Percentiles rank a stretch among this genome's conserved stretches.
Evolutionary conservation across 768 basidiomycete genomes (phyloP).

Genomic region (Tylopilus balloui): DNA sequence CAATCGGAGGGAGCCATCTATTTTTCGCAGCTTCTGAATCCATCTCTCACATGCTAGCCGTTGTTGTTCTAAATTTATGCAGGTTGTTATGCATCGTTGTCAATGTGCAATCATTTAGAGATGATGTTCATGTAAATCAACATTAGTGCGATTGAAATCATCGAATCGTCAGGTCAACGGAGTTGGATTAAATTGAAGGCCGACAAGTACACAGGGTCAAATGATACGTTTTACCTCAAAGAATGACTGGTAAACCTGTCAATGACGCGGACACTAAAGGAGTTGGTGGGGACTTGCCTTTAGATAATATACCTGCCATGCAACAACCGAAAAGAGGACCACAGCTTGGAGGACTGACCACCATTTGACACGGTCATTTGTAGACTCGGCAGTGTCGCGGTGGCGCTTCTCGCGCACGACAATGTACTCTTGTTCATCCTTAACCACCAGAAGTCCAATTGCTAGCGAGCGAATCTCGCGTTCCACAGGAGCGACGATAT

Average conservation of each 20-base stretch:
- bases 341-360: slow-evolving; percentile 92
- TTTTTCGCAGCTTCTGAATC: background rate
- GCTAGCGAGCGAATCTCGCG: slow-evolving; percentile 87
- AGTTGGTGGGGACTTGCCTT: slow-evolving; percentile 50
- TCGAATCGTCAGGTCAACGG: background rate
- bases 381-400: slow-evolving; percentile 90
- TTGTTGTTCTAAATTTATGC: slow-evolving; percentile 27
- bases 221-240: slow-evolving; percentile 91
- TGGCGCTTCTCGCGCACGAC: slow-evolving; percentile 90
- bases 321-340: slow-evolving; percentile 85
- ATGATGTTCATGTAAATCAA: background rate
- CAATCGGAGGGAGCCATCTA: slow-evolving; percentile 7
- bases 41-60: slow-evolving; percentile 19
- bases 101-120: slow-evolving; percentile 11
- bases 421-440: slow-evolving; percentile 99
- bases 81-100: slow-evolving; percentile 21
- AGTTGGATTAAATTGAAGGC: background rate
- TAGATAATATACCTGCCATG: slow-evolving; percentile 96
- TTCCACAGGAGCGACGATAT: slow-evolving; percentile 91
- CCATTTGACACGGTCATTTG: slow-evolving; percentile 96
- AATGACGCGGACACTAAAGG: background rate
- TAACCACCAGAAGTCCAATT: slow-evolving; percentile 78
- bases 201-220: slow-evolving; percentile 34
- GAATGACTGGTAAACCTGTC: slow-evolving; percentile 52
- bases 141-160: background rate